These are phyloP conservation scores for Auricularia heimuer DNA, from an alignment of 768 basidiomycete species.

Conservation along the genomic window DNA sequence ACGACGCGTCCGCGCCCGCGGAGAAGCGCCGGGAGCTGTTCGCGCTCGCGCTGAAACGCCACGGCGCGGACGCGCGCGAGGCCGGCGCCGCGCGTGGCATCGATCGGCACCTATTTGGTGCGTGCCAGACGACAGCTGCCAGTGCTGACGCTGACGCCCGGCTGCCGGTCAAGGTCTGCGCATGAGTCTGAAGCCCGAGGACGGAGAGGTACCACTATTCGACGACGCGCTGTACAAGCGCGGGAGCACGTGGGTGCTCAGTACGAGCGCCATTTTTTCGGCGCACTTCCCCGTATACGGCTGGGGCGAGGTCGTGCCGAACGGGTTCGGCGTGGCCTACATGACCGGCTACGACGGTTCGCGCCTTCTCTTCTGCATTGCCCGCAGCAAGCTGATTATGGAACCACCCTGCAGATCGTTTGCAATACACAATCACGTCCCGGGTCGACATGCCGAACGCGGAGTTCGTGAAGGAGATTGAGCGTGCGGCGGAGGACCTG, in stretches of 20 bases:
- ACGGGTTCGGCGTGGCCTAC: conserved; percentile 92
- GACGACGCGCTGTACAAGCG: conserved; percentile 63
- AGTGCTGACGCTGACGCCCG: neutral
- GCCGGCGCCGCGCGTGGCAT: conserved; percentile 65
- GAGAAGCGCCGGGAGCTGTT: conserved; percentile 46
- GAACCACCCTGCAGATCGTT: conserved; percentile 38
- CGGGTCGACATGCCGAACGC: conserved; percentile 75
- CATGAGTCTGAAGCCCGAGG: conserved; percentile 50
- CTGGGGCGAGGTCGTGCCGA: conserved; percentile 92
- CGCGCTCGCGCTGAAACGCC: conserved; percentile 49
- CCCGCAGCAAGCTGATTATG: neutral
- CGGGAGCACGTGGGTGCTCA: conserved; percentile 76
- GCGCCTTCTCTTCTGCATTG: conserved; percentile 13
- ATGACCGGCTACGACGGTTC: conserved; percentile 79
- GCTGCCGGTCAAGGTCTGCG: conserved; percentile 45
- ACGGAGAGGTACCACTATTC: conserved; percentile 61
- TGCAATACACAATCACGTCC: conserved; percentile 85
- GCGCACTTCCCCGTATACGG: conserved; percentile 78
- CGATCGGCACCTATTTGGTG: conserved; percentile 83
- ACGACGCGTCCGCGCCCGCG: conserved; percentile 31
- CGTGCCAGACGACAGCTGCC: conserved; percentile 9
- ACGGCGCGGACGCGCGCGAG: conserved; percentile 53
- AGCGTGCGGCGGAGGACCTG: conserved; percentile 55
- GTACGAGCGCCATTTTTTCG: conserved; percentile 84
- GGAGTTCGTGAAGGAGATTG: conserved; percentile 62